Base-by-base conservation (phyloP, 2,329 filamentous ascomycete species). In the Fusarium drepaniforme region DNA sequence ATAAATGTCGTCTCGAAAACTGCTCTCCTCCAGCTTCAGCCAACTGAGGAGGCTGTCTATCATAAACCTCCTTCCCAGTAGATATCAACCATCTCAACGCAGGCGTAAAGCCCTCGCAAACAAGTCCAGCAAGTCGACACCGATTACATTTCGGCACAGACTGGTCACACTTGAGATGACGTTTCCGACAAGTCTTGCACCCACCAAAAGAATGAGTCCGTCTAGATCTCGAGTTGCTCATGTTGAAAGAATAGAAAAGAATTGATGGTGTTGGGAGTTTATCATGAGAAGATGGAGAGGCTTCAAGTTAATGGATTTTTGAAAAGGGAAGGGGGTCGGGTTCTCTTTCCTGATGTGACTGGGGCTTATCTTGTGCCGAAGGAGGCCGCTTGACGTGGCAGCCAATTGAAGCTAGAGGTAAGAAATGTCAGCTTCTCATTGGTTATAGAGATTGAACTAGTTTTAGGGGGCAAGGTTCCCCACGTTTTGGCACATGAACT, bases 161-260 rank as follows among this genome's bases (percentile, higher is more conserved):
- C 56, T 77, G 75, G 2, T 77, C 75, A 44, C 75, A 77, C 11
- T 77, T 77, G 25, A 77, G 71, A 61, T 77, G 75, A 15, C 75
- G 71, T 62, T 76, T 77, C 7, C 75, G 73, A 37, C 75, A 77
- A 3, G 75, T 77, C 40, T 76, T 77, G 35, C 75, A 77, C 2
- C 75, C 75, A 1, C 75, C 75, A 4, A 77, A 75, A 63, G 73
- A 75, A 51, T 75, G 73, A 4, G 73, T 75, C 15, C 73, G 73
- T 61, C 61, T 73, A 3, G 73, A 73, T 65, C 53, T 63, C n/a
- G 69, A 38, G 25, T 73, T 73, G 30, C 51, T 46, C 71, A 74
- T 73, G 44, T 28, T 70, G 46, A 44, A 42, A 12, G 40, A 64
- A 25, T 21, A 38, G 30, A 18, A 21, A 56, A 56, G 46, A 56